A percentile compares a stretch with the other conserved stretches of the same genome.
phyloP scores from a whole-genome alignment of 2,329 filamentous ascomycete species.

The Hymenoscyphus linearis region DNA sequence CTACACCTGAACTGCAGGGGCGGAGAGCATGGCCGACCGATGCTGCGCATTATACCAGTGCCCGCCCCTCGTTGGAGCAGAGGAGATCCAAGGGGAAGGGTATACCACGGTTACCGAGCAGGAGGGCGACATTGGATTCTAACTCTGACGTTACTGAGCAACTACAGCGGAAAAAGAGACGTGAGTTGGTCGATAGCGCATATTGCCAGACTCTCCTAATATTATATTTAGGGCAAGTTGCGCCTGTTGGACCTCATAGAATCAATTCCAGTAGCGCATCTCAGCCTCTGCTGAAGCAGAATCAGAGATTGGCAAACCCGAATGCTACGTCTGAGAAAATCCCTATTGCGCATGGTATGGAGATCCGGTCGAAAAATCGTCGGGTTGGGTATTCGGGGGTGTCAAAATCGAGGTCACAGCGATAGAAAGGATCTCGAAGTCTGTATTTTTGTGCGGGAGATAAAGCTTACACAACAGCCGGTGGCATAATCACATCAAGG shows the following conservation, averaged over 20 bases:
- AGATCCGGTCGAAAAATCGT: constrained; percentile 10
- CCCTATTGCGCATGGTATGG: constrained; percentile 8
- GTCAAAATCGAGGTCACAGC: constrained; percentile 2
- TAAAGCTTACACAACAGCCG: not conserved
- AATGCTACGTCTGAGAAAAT: not conserved
- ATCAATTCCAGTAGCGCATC: not conserved
- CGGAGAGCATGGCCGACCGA: constrained; percentile 2
- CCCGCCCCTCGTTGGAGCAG: not conserved
- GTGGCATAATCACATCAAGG: not conserved
- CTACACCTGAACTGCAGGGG: constrained; percentile 4
- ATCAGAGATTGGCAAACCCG: not conserved
- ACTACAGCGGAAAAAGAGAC: constrained; percentile 4
- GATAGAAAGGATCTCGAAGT: constrained; percentile 4
- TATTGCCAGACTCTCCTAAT: not conserved
- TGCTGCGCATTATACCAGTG: not conserved
- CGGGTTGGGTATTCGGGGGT: constrained; percentile 1
- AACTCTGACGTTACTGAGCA: constrained; percentile 6
- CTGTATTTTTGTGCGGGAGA: not conserved
- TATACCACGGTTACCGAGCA: constrained; percentile 1
- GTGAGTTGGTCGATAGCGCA: not conserved
- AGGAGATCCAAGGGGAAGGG: constrained; percentile 2
- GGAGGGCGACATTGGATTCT: constrained; percentile 6
- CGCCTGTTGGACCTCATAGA: constrained; percentile 3
- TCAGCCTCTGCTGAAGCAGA: not conserved
- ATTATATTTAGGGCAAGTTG: constrained; percentile 6